These are phyloP conservation scores for Boletus fagicola DNA, from an alignment of 768 basidiomycete species.

Conservation along the genomic window DNA sequence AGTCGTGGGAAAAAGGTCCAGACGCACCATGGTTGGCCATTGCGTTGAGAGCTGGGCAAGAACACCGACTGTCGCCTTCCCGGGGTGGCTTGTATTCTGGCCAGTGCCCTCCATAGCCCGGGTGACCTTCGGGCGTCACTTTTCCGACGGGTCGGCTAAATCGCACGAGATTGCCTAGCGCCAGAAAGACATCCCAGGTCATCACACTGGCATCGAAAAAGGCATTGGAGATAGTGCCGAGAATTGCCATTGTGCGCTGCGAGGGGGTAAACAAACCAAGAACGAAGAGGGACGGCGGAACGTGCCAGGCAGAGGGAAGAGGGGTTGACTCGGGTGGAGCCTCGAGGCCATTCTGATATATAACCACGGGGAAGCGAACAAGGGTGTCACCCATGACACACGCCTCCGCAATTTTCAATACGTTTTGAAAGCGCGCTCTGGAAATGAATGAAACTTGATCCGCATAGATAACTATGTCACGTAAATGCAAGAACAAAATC, in stretches of 20 bases:
- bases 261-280: not conserved
- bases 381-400: not conserved
- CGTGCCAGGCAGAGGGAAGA: not conserved
- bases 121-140: constrained; percentile 53
- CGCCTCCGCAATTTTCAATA: not conserved
- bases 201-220: constrained; percentile 12
- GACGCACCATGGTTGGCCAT: constrained; percentile 79
- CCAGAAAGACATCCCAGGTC: constrained; percentile 21
- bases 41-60: constrained; percentile 75
- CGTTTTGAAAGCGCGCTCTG: not conserved
- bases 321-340: not conserved
- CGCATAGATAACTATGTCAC: not conserved
- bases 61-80: constrained; percentile 65
- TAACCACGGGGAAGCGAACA: not conserved
- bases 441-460: not conserved
- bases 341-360: constrained; percentile 8
- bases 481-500: not conserved
- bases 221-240: constrained; percentile 7
- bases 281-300: constrained; percentile 19
- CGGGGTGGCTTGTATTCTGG: constrained; percentile 59
- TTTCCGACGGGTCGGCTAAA: constrained; percentile 40
- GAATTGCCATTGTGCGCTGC: constrained; percentile 12
- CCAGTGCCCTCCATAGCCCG: constrained; percentile 67
- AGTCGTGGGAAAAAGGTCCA: too few species aligned
- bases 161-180: constrained; percentile 20